phyloP scores from a whole-genome alignment of 495 filamentous ascomycete genomes.

The Penicillium riverlandense region DNA sequence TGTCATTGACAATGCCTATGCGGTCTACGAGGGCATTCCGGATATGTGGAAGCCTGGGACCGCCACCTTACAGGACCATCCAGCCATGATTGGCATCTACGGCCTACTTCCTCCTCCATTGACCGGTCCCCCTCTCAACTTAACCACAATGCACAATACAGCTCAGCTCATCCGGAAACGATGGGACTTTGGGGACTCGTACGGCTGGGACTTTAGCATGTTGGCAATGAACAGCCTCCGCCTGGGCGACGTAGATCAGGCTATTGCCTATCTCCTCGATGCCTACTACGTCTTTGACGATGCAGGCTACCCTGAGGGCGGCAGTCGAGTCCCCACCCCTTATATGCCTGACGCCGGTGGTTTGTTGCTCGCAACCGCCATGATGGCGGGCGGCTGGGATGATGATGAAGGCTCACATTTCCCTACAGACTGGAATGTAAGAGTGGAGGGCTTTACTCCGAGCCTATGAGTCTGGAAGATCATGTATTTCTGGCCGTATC shows the following conservation, averaged over 20 bases:
- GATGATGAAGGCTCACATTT: slow-evolving; percentile 28
- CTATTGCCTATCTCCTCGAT: slow-evolving; percentile 5
- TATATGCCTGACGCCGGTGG: slow-evolving; percentile 45
- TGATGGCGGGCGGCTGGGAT: slow-evolving; percentile 51
- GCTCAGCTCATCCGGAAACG: slow-evolving; percentile 2
- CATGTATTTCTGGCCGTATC: too few relatives aligned
- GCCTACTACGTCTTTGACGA: slow-evolving; percentile 8
- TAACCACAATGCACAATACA: slow-evolving; percentile 2
- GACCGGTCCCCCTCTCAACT: background rate
- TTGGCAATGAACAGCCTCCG: slow-evolving; percentile 8
- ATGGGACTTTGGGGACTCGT: slow-evolving; percentile 8
- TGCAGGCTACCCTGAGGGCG: slow-evolving; percentile 37
- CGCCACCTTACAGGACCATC: slow-evolving; percentile 7
- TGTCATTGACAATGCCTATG: slow-evolving; percentile 7
- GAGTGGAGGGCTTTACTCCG: too few relatives aligned
- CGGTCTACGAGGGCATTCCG: slow-evolving; percentile 9
- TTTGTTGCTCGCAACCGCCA: slow-evolving; percentile 43
- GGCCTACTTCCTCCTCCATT: slow-evolving; percentile 8
- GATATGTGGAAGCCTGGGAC: slow-evolving; percentile 10
- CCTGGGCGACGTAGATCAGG: slow-evolving; percentile 4
- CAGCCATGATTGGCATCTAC: slow-evolving; percentile 5
- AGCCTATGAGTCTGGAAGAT: too few relatives aligned
- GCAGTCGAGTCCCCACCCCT: slow-evolving; percentile 44
- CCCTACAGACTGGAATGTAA: background rate
- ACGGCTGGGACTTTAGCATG: slow-evolving; percentile 12